A percentile compares a stretch with the other conserved stretches of the same genome.
Evolutionary conservation across 371 early-diverging fungal genomes (phyloP).

Genomic region (Mucor lusitanicus): DNA sequence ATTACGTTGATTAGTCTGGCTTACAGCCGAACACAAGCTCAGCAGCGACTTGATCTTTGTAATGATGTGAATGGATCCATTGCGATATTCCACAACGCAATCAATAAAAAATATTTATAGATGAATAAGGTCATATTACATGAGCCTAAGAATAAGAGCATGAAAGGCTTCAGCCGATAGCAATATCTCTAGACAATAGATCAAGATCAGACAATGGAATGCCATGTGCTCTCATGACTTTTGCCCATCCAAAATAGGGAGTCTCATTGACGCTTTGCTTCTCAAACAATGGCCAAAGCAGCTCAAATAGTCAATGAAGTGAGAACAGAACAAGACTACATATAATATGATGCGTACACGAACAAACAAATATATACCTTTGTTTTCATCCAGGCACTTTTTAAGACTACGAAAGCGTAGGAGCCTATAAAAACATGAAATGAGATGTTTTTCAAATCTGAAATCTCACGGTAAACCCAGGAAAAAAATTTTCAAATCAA

Average conservation of each 20-base stretch:
- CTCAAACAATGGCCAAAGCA: not conserved
- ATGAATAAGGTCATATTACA: not conserved
- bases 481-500: not conserved
- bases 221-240: not conserved
- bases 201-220: not conserved
- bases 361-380: not conserved
- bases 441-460: not conserved
- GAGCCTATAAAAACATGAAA: not conserved
- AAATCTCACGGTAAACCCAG: slow-evolving; percentile 3
- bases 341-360: not conserved
- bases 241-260: not conserved
- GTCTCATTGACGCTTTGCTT: not conserved
- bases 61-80: too few relatives aligned
- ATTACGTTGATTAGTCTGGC: too few relatives aligned
- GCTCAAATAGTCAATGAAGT: not conserved
- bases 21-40: too few relatives aligned
- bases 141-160: not conserved
- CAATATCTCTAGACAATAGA: not conserved
- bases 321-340: not conserved
- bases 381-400: not conserved
- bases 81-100: too few relatives aligned
- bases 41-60: too few relatives aligned
- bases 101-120: not conserved
- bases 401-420: not conserved
- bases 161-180: not conserved